These are phyloP conservation scores for Suhomyces kilbournensis DNA, from an alignment of 805 yeast species.

Conservation along the genomic window DNA sequence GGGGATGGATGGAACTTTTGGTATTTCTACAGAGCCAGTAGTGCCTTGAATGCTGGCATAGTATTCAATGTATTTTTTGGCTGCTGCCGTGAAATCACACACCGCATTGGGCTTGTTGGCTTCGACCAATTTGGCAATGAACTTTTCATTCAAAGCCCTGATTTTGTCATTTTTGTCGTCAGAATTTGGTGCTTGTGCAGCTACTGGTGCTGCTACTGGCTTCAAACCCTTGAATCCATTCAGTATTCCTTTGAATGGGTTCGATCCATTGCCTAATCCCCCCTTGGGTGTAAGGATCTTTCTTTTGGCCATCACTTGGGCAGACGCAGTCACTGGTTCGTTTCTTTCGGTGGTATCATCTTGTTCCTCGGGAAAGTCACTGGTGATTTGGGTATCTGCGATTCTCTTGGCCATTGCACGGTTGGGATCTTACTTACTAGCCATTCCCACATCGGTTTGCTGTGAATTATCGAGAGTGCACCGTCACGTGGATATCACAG, in stretches of 20 bases:
- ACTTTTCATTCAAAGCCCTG: conserved; percentile 64
- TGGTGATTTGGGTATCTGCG: conserved; percentile 62
- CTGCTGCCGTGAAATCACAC: conserved; percentile 53
- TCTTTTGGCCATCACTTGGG: conserved; percentile 61
- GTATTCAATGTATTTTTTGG: conserved; percentile 58
- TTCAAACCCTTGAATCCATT: neutral
- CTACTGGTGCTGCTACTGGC: neutral
- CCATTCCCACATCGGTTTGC: neutral
- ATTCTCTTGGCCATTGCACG: conserved; percentile 60
- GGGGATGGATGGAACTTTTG: neutral
- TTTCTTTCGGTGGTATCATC: conserved; percentile 32
- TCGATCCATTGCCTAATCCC: neutral
- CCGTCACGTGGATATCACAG: conserved; percentile 2
- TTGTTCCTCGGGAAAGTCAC: conserved; percentile 38
- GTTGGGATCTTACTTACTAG: neutral
- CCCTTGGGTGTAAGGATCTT: conserved; percentile 62
- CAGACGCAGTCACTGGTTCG: conserved; percentile 49
- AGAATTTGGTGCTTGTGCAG: neutral
- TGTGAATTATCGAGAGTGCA: conserved; percentile 4
- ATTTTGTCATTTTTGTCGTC: conserved; percentile 45
- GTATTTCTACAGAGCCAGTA: neutral
- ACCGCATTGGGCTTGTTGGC: conserved; percentile 44
- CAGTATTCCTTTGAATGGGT: neutral
- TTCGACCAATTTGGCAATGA: conserved; percentile 47
- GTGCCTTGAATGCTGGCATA: conserved; percentile 31